A percentile compares a stretch with the other conserved stretches of the same genome.
phyloP scores from a whole-genome alignment of 345 rosid species.

The Erodium maritimum region DNA sequence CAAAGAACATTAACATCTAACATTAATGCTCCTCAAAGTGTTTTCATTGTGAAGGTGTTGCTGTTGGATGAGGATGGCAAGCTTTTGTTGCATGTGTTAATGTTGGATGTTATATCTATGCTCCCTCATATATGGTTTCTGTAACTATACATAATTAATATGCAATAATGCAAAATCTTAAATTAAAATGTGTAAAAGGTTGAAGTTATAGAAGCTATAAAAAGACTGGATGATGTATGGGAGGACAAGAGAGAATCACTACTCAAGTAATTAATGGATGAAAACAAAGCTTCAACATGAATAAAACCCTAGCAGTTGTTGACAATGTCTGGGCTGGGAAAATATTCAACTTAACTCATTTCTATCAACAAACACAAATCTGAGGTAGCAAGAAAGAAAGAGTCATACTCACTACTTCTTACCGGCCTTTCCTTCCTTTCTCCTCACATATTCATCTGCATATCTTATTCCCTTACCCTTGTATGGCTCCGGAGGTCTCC shows the following conservation, averaged over 20 bases:
- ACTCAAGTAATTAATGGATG: background rate
- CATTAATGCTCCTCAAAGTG: too few relatives aligned
- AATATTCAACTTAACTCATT: background rate
- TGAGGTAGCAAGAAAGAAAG: background rate
- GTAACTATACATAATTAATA: too few relatives aligned
- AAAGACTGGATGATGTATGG: background rate
- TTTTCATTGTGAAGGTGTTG: too few relatives aligned
- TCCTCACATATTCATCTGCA: slow-evolving; percentile 56
- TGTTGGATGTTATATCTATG: too few relatives aligned
- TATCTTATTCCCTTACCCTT: slow-evolving; percentile 95
- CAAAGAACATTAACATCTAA: too few relatives aligned
- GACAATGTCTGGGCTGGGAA: background rate
- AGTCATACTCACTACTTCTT: slow-evolving; percentile 58
- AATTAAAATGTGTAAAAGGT: too few relatives aligned
- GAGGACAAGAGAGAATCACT: background rate
- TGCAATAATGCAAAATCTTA: too few relatives aligned
- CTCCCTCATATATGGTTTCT: too few relatives aligned
- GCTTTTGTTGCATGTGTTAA: too few relatives aligned
- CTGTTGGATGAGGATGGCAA: too few relatives aligned
- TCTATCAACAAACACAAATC: background rate
- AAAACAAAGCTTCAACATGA: background rate
- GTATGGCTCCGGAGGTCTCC: slow-evolving; percentile 98
- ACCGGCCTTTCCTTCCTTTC: slow-evolving; percentile 96
- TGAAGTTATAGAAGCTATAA: too few relatives aligned
- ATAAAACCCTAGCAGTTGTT: background rate